phyloP scores from a whole-genome alignment of 805 yeast genomes.

The Blastobotrys terrestris region DNA sequence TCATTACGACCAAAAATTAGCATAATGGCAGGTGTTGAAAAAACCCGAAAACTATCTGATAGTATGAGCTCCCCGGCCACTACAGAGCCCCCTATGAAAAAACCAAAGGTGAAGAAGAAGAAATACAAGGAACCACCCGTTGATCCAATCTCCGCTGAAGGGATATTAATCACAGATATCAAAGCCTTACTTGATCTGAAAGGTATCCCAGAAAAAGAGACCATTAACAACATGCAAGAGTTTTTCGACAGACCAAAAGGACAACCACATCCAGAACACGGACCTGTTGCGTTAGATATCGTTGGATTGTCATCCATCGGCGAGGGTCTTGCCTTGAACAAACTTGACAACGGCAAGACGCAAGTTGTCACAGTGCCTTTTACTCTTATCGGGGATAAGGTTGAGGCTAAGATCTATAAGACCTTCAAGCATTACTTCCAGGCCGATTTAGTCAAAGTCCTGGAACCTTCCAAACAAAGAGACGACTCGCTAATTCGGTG shows the following conservation, averaged over 20 bases:
- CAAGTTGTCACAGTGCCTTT: constrained; percentile 76
- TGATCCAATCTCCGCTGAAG: constrained; percentile 76
- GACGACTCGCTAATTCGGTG: constrained; percentile 63
- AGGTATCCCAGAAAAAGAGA: constrained; percentile 37
- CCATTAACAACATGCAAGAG: constrained; percentile 55
- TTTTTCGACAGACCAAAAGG: constrained; percentile 47
- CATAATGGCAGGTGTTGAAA: neutral
- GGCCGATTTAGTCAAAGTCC: constrained; percentile 59
- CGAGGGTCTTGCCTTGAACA: constrained; percentile 72
- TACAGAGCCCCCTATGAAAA: constrained; percentile 1
- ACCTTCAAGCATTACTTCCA: constrained; percentile 72
- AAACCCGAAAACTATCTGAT: neutral
- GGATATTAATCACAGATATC: constrained; percentile 72
- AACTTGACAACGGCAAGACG: constrained; percentile 43
- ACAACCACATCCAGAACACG: constrained; percentile 42
- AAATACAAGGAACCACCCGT: constrained; percentile 56
- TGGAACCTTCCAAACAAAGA: constrained; percentile 38
- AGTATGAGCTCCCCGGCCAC: neutral
- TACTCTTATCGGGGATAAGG: constrained; percentile 80
- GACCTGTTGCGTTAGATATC: constrained; percentile 51
- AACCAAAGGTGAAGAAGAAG: constrained; percentile 15
- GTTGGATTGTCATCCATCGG: constrained; percentile 67
- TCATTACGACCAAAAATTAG: neutral
- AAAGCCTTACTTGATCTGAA: constrained; percentile 45
- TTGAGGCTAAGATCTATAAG: constrained; percentile 63